These are phyloP conservation scores for Sporothrix dimorphospora DNA, from an alignment of 2,329 filamentous ascomycete species.

Conservation along the genomic window DNA sequence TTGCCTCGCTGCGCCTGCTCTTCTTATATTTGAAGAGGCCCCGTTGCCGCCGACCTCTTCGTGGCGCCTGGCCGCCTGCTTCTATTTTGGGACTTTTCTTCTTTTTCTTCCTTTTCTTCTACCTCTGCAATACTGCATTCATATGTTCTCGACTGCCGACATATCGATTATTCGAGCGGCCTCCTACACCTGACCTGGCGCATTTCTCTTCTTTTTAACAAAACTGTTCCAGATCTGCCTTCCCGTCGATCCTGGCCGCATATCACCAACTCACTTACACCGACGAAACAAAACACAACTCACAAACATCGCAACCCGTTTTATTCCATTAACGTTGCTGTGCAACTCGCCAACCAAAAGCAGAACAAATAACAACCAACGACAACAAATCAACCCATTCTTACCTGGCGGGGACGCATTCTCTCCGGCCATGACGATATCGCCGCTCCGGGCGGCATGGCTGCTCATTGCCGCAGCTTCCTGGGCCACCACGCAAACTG, in stretches of 20 bases:
- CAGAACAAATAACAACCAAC: background rate
- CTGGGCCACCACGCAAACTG: slow-evolving; percentile 34
- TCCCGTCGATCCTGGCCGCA: slow-evolving; percentile 21
- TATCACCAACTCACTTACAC: slow-evolving; percentile 19
- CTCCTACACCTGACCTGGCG: slow-evolving; percentile 5
- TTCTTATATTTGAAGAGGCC: slow-evolving; percentile 25
- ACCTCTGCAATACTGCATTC: background rate
- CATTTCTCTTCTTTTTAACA: slow-evolving; percentile 13
- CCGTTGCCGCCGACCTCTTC: slow-evolving; percentile 22
- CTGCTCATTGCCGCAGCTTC: slow-evolving; percentile 44
- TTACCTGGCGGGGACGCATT: background rate
- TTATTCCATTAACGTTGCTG: background rate
- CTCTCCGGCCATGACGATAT: slow-evolving; percentile 23
- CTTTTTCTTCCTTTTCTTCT: background rate
- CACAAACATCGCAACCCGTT: background rate
- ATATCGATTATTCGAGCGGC: slow-evolving; percentile 18
- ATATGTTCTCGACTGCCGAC: slow-evolving; percentile 2
- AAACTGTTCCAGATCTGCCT: slow-evolving; percentile 22
- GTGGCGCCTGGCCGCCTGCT: slow-evolving; percentile 20
- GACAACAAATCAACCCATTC: background rate
- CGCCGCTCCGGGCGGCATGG: slow-evolving; percentile 40
- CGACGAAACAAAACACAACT: background rate
- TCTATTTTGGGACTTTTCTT: slow-evolving; percentile 25
- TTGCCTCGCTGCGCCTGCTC: slow-evolving; percentile 15
- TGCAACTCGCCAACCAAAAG: background rate